Evolutionary conservation across 495 filamentous ascomycete genomes (phyloP).

Genomic region (Trichoderma orchidacearum): DNA sequence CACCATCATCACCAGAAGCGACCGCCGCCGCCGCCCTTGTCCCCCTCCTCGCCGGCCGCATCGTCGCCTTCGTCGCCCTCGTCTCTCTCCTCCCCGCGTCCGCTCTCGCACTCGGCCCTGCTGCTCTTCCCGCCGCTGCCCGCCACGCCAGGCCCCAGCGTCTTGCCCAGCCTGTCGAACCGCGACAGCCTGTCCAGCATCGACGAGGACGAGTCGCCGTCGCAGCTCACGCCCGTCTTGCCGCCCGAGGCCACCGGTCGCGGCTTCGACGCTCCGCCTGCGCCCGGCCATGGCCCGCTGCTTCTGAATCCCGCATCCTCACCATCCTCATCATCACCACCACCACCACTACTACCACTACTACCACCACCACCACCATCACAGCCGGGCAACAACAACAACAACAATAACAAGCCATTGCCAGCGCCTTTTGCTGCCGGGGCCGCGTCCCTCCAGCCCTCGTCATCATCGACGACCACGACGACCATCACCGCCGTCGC

Average conservation of each 20-base stretch:
- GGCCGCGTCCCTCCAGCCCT: too few species aligned
- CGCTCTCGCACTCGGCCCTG: background rate
- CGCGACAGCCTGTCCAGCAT: background rate
- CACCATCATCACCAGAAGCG: too few species aligned
- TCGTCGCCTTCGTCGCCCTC: too few species aligned
- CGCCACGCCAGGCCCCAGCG: background rate
- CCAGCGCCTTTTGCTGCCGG: too few species aligned
- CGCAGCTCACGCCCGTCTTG: too few species aligned
- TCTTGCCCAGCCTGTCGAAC: background rate
- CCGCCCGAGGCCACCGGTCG: background rate
- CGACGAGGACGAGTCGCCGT: background rate
- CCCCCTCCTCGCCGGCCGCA: background rate
- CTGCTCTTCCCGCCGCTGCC: background rate
- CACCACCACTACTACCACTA: too few species aligned
- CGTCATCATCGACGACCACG: too few species aligned
- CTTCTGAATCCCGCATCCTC: background rate
- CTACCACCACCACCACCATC: too few species aligned
- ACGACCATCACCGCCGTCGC: too few species aligned
- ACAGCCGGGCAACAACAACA: too few species aligned
- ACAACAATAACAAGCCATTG: too few species aligned
- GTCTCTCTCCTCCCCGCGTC: background rate
- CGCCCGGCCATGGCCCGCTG: background rate
- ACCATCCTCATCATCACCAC: too few species aligned
- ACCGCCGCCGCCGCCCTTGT: background rate
- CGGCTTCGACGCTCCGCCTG: background rate